Base-by-base conservation (phyloP, 768 basidiomycete genomes). In the Panus rudis region DNA sequence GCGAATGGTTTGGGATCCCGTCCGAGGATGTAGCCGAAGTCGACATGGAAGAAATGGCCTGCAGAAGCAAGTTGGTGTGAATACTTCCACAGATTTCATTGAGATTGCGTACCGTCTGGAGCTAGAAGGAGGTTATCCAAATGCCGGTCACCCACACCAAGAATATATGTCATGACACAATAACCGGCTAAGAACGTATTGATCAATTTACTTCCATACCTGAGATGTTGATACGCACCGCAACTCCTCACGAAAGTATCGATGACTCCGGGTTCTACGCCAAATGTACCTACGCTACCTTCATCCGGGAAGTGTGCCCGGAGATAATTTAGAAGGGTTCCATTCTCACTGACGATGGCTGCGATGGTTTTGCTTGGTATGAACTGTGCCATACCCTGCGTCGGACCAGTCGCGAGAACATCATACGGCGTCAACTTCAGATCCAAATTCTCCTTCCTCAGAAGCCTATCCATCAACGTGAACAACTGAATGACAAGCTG, bases 1-100 rank as follows among this genome's bases (percentile, higher is more conserved):
- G 96, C 93, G 59, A 93, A 94, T 0, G 92, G 91, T 57, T 99
- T 98, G 0, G 96, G 96, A 59, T 98, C 96, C 2, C 92, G 83
- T 3, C 96, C 96, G 12, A 98, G 75, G 54, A 98, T 98, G 63
- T 97, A 99, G 2, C 96, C 94, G 57, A 98, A 99, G 60, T 98
- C 96, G 49, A 98, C 96, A 61, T 98, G 94, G 69, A 97, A 98
- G 75, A 97, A 97, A 59, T 97, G 92, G 1, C 87, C 83, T 84
- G 49, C 1, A 41, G 30, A n/a, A 7, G 17, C 13, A 6, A 11
- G 3, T 24, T n/a, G 20, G 30, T 13, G 39, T 16, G 6, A 39
- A 50, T 19, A 45, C 17, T 21, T 17, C 16, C 10, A 41, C 10
- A 28, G 20, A 10, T n/a, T n/a, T n/a, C n/a, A n/a, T n/a, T n/a